Conservation (phyloP, 768 basidiomycete genomes). For the Pulveroboletus sp. region DNA sequence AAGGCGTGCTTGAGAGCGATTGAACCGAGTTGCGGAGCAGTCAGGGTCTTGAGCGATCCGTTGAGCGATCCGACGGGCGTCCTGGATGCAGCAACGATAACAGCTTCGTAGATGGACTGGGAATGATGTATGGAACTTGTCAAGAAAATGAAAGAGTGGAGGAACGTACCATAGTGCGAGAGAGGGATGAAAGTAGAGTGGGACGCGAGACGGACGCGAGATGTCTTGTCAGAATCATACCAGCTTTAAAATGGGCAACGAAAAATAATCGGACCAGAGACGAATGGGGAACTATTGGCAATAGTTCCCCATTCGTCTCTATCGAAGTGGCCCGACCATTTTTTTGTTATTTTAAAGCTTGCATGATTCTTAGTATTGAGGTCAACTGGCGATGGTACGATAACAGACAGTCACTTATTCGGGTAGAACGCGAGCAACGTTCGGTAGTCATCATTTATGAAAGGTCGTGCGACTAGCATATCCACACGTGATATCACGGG, state of each 20-base stretch:
- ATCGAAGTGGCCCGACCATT: no score
- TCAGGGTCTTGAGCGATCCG: constrained; percentile 81
- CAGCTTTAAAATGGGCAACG: constrained; percentile 16
- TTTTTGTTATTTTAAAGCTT: no score
- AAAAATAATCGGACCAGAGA: constrained; percentile 16
- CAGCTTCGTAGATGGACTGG: constrained; percentile 65
- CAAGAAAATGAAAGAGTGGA: neutral
- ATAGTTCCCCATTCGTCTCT: no score
- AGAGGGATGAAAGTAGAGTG: constrained; percentile 32
- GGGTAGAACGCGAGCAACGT: neutral
- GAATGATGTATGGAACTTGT: neutral
- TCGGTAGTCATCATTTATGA: no score
- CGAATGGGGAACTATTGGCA: constrained; percentile 1
- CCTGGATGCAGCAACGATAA: constrained; percentile 90
- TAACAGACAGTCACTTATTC: neutral
- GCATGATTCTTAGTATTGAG: no score
- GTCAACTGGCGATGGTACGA: constrained; percentile 7
- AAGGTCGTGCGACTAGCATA: no score
- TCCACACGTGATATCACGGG: constrained; percentile 5
- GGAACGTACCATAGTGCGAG: constrained; percentile 50
- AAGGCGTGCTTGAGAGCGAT: constrained; percentile 90
- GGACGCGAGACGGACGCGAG: constrained; percentile 37
- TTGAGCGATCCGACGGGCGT: constrained; percentile 94
- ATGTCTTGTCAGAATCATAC: constrained; percentile 43
- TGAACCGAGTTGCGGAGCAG: constrained; percentile 87